These are phyloP conservation scores for Actinomortierella wolfii DNA, from an alignment of 371 early-diverging fungal genomes.

Conservation along the genomic window DNA sequence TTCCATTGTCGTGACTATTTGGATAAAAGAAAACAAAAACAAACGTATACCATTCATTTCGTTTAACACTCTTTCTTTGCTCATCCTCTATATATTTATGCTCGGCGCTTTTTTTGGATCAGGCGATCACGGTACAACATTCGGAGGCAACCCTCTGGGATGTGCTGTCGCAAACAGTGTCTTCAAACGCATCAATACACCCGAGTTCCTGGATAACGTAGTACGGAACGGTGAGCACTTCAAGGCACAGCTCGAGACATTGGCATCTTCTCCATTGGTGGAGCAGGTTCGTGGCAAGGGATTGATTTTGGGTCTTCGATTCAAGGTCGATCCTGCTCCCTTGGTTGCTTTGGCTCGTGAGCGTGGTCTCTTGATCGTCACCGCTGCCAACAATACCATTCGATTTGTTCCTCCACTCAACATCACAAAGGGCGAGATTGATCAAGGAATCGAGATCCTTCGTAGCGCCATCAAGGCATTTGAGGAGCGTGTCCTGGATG, in stretches of 20 bases:
- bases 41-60: too few relatives aligned
- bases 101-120: background rate
- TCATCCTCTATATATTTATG: background rate
- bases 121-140: conserved; percentile 97
- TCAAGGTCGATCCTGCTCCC: conserved; percentile 65
- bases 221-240: conserved; percentile 61
- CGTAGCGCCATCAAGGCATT: conserved; percentile 64
- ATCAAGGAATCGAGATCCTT: conserved; percentile 67
- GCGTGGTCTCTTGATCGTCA: conserved; percentile 84
- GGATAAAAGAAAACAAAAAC: too few relatives aligned
- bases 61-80: background rate
- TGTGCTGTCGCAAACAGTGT: conserved; percentile 78
- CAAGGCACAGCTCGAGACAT: conserved; percentile 52
- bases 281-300: conserved; percentile 86
- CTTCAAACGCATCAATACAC: conserved; percentile 66
- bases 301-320: conserved; percentile 81
- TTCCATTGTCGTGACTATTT: too few relatives aligned
- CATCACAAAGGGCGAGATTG: conserved; percentile 68
- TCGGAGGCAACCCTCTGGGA: conserved; percentile 94
- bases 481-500: conserved; percentile 32
- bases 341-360: conserved; percentile 80
- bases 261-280: conserved; percentile 58
- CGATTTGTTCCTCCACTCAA: conserved; percentile 90
- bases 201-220: conserved; percentile 74
- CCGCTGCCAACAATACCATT: conserved; percentile 88